Percentiles rank a stretch among this genome's conserved stretches.
Conservation (phyloP, 768 basidiomycete genomes). For the Boletus reticulatus region DNA sequence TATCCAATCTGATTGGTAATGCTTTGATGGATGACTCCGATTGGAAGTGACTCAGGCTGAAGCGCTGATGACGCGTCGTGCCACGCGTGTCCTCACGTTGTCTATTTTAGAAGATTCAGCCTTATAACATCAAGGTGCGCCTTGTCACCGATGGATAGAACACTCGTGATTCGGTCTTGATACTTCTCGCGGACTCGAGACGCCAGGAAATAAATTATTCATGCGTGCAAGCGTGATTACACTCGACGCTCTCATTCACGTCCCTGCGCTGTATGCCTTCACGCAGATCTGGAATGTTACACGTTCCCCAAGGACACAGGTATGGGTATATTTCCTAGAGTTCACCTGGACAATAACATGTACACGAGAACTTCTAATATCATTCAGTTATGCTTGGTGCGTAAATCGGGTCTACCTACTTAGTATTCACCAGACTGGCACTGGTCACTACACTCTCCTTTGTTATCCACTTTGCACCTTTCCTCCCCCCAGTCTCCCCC, state of each 20-base stretch:
- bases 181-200: constrained; percentile 71
- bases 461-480: constrained; percentile 71
- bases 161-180: constrained; percentile 70
- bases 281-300: constrained; percentile 60
- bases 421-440: constrained; percentile 68
- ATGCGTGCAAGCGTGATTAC: constrained; percentile 78
- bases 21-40: too few species aligned
- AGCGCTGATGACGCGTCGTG: background rate
- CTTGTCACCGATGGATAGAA: constrained; percentile 16
- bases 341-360: constrained; percentile 28
- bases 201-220: constrained; percentile 60
- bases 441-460: constrained; percentile 62
- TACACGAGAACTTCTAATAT: constrained; percentile 91
- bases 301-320: constrained; percentile 78
- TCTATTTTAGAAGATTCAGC: too few species aligned
- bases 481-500: constrained; percentile 66
- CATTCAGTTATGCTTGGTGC: constrained; percentile 91
- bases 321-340: constrained; percentile 29
- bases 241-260: constrained; percentile 69
- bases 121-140: too few species aligned
- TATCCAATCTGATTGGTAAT: too few species aligned
- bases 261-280: constrained; percentile 74
- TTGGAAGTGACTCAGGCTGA: background rate
- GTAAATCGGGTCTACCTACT: constrained; percentile 15
- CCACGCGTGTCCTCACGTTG: background rate